Evolutionary conservation across 768 basidiomycete species (phyloP).

Genomic region (Zangia roseola): DNA sequence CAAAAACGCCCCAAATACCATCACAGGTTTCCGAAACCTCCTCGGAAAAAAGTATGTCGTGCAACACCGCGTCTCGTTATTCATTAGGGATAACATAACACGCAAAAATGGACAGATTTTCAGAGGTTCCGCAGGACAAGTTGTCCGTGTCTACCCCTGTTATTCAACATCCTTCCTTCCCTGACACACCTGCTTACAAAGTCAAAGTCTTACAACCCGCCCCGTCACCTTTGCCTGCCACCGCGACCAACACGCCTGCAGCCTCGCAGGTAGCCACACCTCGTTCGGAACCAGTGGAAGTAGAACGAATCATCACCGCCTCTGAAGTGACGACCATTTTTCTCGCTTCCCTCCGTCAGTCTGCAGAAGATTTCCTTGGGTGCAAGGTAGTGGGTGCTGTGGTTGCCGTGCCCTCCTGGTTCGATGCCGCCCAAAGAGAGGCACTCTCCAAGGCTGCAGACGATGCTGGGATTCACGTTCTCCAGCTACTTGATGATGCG

Average conservation of each 20-base stretch:
- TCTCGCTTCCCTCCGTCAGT: conserved; percentile 78
- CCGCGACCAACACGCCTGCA: conserved; percentile 57
- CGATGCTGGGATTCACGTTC: conserved; percentile 78
- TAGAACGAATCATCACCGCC: conserved; percentile 72
- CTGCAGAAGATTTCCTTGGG: conserved; percentile 90
- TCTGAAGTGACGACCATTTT: conserved; percentile 85
- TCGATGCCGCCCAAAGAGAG: conserved; percentile 61
- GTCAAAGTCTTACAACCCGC: conserved; percentile 80
- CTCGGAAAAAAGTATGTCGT: conserved; percentile 83
- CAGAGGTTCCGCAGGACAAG: conserved; percentile 61
- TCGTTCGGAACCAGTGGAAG: conserved; percentile 65
- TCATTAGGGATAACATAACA: background rate
- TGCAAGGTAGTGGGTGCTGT: conserved; percentile 77
- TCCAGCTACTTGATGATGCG: conserved; percentile 86
- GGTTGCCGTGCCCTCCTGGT: conserved; percentile 77
- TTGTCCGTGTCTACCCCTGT: conserved; percentile 61
- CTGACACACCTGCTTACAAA: conserved; percentile 79
- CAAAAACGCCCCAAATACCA: conserved; percentile 92
- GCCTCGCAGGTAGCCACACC: conserved; percentile 70
- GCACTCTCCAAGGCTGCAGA: conserved; percentile 74
- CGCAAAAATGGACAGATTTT: conserved; percentile 52
- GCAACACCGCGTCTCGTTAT: background rate
- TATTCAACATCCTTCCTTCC: conserved; percentile 69
- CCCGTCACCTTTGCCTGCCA: conserved; percentile 62
- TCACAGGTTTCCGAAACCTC: conserved; percentile 91